These are phyloP conservation scores for Neurospora discreta DNA, from an alignment of 495 filamentous ascomycete genomes.

Conservation along the genomic window DNA sequence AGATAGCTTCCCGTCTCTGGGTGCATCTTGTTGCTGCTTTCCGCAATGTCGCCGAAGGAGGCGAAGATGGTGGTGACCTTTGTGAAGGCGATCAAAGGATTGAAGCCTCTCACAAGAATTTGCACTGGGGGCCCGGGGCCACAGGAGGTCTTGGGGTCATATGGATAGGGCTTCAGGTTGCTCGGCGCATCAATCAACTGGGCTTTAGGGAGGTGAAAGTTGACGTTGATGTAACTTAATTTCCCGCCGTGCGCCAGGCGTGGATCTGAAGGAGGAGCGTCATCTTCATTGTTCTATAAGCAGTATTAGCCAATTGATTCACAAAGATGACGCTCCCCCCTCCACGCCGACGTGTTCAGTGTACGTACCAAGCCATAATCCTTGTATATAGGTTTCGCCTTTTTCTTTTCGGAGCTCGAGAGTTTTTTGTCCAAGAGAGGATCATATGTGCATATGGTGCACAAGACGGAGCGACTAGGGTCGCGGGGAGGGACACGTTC, in stretches of 20 bases:
- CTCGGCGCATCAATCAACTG: constrained; percentile 69
- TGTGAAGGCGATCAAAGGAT: constrained; percentile 70
- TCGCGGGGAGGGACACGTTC: constrained; percentile 50
- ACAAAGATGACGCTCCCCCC: constrained; percentile 47
- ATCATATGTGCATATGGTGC: constrained; percentile 62
- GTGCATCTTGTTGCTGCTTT: constrained; percentile 82
- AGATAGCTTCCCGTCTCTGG: constrained; percentile 87
- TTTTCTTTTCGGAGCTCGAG: constrained; percentile 51
- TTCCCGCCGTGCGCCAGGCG: constrained; percentile 52
- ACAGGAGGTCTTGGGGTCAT: constrained; percentile 69
- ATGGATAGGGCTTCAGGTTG: constrained; percentile 61
- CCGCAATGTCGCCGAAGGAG: constrained; percentile 77
- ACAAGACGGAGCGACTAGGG: constrained; percentile 49
- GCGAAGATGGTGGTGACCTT: constrained; percentile 74
- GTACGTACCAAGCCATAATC: constrained; percentile 58
- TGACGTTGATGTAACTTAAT: constrained; percentile 47
- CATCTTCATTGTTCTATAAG: constrained; percentile 47
- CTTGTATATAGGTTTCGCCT: constrained; percentile 56
- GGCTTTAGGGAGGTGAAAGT: constrained; percentile 62
- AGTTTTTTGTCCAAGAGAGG: constrained; percentile 45
- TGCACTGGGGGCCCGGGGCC: constrained; percentile 82
- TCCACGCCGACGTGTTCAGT: constrained; percentile 26
- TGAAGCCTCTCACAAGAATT: constrained; percentile 86
- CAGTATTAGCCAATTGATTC: constrained; percentile 40
- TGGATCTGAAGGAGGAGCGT: constrained; percentile 61